A percentile compares a stretch with the other conserved stretches of the same genome.
Evolutionary conservation across 78 protist genomes (phyloP).

Genomic region (Fonticula alba): DNA sequence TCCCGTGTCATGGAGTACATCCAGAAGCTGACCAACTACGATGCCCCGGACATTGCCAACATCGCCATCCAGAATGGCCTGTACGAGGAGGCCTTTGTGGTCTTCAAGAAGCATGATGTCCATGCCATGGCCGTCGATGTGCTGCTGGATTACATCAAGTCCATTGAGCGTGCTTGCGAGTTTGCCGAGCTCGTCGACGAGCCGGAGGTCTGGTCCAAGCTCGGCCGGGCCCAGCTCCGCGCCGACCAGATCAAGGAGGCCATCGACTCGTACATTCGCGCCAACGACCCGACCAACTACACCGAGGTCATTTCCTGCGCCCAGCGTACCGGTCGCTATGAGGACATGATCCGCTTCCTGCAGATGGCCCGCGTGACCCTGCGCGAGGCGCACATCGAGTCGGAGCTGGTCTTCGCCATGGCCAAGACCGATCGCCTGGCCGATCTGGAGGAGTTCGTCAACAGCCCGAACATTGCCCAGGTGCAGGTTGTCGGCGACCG

Average conservation of each 20-base stretch:
- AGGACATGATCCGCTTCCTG: conserved; percentile 63
- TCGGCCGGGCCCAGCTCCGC: conserved; percentile 85
- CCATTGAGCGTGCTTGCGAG: conserved; percentile 76
- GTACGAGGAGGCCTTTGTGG: conserved; percentile 94
- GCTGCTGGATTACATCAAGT: conserved; percentile 60
- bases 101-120: conserved; percentile 81
- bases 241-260: conserved; percentile 39
- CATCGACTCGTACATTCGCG: conserved; percentile 61
- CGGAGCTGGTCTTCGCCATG: conserved; percentile 78
- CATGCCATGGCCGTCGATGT: conserved; percentile 79
- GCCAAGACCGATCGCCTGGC: conserved; percentile 78
- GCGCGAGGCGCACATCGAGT: conserved; percentile 82
- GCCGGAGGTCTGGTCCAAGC: conserved; percentile 73
- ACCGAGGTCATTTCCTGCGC: conserved; percentile 27
- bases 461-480: conserved; percentile 45
- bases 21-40: conserved; percentile 86
- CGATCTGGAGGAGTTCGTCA: conserved; percentile 94
- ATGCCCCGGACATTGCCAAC: conserved; percentile 83
- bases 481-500: conserved; percentile 82
- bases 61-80: conserved; percentile 67
- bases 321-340: conserved; percentile 19
- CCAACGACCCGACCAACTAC: conserved; percentile 50
- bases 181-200: conserved; percentile 77
- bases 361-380: conserved; percentile 61
- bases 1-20: conserved; percentile 86